Evolutionary conservation across 2,329 filamentous ascomycete genomes (phyloP), one percentile per base, ranked within the genome.

Genomic region (Botrytis pseudocinerea): DNA sequence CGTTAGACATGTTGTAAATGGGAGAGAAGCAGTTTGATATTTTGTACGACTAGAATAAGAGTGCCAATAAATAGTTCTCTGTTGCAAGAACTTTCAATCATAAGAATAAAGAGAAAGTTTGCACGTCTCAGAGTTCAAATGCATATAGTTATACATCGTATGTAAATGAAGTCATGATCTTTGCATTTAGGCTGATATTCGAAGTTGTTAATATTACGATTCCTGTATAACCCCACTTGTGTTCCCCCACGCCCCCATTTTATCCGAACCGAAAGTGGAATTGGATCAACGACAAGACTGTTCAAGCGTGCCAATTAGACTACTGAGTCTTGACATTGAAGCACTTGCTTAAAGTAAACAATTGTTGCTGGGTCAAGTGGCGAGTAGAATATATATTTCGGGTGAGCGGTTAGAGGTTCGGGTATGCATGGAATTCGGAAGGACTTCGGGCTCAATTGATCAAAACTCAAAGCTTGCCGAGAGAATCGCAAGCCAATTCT

Each of bases 1-100:
- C 77, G 42, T 75, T 78, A 4, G 77, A 74, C 77, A 78, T 78
- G 8, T 48, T 74, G 71, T 16, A 12, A 14, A 60, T 12, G 32
- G 28, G 14, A 16, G 20, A 40, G 35, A 57, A 32, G 42, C 22
- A n/a, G 59, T 22, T 61, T 59, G 51, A 18, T 57, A 32, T 12
- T 10, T n/a, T n/a, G 7, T 12, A 46, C 22, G 40, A 22, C 59
- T 38, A n/a, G 32, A 32, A 14, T 0, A 25, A 42, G 40, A 42
- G 35, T 40, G 14, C n/a, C 10, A 54, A 64, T 18, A 42, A 32
- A 28, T 46, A n/a, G 14, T 44, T 32, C n/a, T 10, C 25, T 32
- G 22, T 5, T 42, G n/a, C 22, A 57, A 68, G 6, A 32, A 46
- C 25, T 20, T 28, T 32, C 35, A 22, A 38, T 25, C 8, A 57